Percentiles rank a stretch among this genome's conserved stretches.
These are phyloP conservation scores for Fusarium lateritium DNA, from an alignment of 2,329 filamentous ascomycete species.

Conservation along the genomic window DNA sequence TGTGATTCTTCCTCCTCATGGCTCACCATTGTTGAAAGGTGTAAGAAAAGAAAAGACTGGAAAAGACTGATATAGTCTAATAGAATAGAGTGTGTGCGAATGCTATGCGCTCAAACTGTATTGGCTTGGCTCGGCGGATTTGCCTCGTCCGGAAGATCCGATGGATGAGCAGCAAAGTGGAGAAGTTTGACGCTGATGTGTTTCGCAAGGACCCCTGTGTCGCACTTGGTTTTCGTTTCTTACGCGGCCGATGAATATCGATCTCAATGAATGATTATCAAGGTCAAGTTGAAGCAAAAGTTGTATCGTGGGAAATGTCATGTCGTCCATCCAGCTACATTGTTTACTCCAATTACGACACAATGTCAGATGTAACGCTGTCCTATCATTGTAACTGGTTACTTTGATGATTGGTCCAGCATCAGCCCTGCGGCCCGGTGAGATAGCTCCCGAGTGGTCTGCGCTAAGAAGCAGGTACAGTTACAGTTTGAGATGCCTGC, in stretches of 20 bases:
- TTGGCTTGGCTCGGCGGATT: slow-evolving; percentile 34
- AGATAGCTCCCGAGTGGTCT: slow-evolving; percentile 22
- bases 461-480: slow-evolving; percentile 39
- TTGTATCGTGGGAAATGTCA: slow-evolving; percentile 3
- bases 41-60: not conserved
- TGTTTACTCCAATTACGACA: slow-evolving; percentile 8
- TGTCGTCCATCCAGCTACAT: slow-evolving; percentile 20
- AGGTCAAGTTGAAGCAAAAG: slow-evolving; percentile 7
- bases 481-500: not conserved
- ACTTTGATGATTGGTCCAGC: slow-evolving; percentile 28
- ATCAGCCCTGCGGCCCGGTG: slow-evolving; percentile 20
- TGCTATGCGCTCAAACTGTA: slow-evolving; percentile 2
- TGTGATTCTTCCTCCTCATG: slow-evolving; percentile 54
- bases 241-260: not conserved
- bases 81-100: slow-evolving; percentile 22
- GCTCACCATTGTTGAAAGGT: slow-evolving; percentile 50
- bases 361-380: not conserved
- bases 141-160: slow-evolving; percentile 35
- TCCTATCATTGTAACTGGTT: slow-evolving; percentile 3
- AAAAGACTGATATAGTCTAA: not conserved
- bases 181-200: slow-evolving; percentile 37
- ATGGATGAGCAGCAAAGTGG: slow-evolving; percentile 21
- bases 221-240: slow-evolving; percentile 18
- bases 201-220: slow-evolving; percentile 24
- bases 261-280: not conserved